Percentiles rank a stretch among this genome's conserved stretches.
Evolutionary conservation across 2,329 filamentous ascomycete species (phyloP).

Genomic region (Hymenoscyphus occultus): DNA sequence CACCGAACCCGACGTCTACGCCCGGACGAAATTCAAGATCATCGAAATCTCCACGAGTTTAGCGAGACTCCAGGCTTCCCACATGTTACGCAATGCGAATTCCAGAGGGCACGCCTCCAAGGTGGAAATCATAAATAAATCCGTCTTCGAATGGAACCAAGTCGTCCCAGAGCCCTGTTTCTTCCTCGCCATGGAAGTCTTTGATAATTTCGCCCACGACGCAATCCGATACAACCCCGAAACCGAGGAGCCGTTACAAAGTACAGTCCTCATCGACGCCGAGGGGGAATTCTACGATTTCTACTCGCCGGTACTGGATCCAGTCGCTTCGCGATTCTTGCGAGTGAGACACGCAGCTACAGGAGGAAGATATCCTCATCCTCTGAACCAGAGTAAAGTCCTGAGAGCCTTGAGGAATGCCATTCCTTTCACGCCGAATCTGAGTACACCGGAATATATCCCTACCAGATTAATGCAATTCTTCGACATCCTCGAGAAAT

Average conservation of each 20-base stretch:
- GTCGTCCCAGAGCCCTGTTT: slow-evolving; percentile 93
- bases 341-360: slow-evolving; percentile 78
- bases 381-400: slow-evolving; percentile 54
- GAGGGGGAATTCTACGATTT: slow-evolving; percentile 94
- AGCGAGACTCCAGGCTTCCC: slow-evolving; percentile 71
- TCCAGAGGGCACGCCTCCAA: slow-evolving; percentile 75
- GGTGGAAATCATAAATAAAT: slow-evolving; percentile 91
- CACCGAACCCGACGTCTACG: slow-evolving; percentile 86
- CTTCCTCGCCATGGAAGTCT: slow-evolving; percentile 96
- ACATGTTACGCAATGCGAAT: slow-evolving; percentile 63
- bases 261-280: slow-evolving; percentile 79
- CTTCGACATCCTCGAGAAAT: slow-evolving; percentile 83
- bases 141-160: slow-evolving; percentile 89
- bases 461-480: slow-evolving; percentile 95
- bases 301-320: slow-evolving; percentile 78
- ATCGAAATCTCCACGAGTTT: slow-evolving; percentile 90
- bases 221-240: slow-evolving; percentile 82
- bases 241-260: slow-evolving; percentile 82
- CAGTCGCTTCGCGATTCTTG: slow-evolving; percentile 77
- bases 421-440: slow-evolving; percentile 70
- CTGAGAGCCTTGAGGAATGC: slow-evolving; percentile 60
- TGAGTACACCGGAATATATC: slow-evolving; percentile 86
- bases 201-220: slow-evolving; percentile 98
- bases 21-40: slow-evolving; percentile 87
- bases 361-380: slow-evolving; percentile 56